These are phyloP conservation scores for Hanseniaspora lindneri DNA, from an alignment of 805 yeast species.

Conservation along the genomic window DNA sequence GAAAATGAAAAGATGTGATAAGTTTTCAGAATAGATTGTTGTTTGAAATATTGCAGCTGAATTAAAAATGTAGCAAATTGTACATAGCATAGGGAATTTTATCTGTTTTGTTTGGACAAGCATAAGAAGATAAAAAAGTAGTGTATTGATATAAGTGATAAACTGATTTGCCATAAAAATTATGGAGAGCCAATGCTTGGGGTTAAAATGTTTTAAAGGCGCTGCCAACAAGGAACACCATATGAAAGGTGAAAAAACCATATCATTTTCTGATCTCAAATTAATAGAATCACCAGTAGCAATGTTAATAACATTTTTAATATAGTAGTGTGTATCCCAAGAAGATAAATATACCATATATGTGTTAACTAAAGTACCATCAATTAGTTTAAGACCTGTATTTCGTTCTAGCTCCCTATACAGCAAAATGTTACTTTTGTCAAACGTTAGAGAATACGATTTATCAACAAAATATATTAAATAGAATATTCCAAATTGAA, in stretches of 20 bases:
- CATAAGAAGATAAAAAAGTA: background rate
- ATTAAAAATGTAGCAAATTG: background rate
- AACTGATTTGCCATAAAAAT: background rate
- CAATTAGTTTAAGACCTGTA: background rate
- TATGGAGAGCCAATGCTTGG: background rate
- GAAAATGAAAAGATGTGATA: background rate
- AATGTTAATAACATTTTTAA: background rate
- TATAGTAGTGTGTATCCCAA: conserved; percentile 14
- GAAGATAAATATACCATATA: conserved; percentile 4
- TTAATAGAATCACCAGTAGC: background rate
- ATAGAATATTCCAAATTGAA: conserved; percentile 7
- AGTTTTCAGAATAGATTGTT: conserved; percentile 9
- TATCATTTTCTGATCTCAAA: conserved; percentile 4
- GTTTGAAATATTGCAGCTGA: conserved; percentile 7
- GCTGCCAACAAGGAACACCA: conserved; percentile 3
- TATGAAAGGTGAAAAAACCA: conserved; percentile 8
- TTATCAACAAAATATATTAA: background rate
- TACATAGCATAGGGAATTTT: background rate
- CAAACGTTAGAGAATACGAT: background rate
- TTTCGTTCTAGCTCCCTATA: background rate
- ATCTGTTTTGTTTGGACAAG: background rate
- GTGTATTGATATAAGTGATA: background rate
- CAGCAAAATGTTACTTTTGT: conserved; percentile 5
- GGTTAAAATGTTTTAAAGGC: background rate
- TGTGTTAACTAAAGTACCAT: background rate